These are phyloP conservation scores for Metarhizium album DNA, from an alignment of 2,329 filamentous ascomycete species.

Conservation along the genomic window DNA sequence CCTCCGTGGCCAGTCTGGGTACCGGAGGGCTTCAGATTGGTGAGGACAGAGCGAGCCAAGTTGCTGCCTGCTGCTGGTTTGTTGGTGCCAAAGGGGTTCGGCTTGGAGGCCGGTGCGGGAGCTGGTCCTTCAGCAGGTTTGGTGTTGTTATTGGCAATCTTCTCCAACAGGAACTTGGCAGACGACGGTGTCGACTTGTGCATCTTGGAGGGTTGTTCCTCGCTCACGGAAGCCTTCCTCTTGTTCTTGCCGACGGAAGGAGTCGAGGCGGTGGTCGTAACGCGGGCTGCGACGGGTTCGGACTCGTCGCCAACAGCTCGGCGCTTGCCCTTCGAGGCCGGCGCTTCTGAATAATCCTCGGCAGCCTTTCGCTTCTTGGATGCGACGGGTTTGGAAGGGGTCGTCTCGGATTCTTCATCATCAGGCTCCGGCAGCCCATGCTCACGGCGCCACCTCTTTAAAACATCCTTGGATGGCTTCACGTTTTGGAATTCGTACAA, in stretches of 20 bases:
- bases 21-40: conserved; percentile 25
- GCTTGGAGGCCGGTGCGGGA: conserved; percentile 16
- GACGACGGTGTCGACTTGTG: conserved; percentile 41
- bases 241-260: conserved; percentile 34
- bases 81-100: conserved; percentile 22
- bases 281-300: conserved; percentile 17
- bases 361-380: conserved; percentile 47
- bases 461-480: conserved; percentile 45
- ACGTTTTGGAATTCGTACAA: conserved; percentile 54
- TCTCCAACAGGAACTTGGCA: conserved; percentile 46
- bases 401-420: conserved; percentile 27
- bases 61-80: conserved; percentile 25
- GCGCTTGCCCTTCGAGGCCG: conserved; percentile 36
- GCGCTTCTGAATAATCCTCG: conserved; percentile 34
- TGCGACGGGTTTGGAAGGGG: conserved; percentile 17
- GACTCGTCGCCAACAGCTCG: conserved; percentile 32
- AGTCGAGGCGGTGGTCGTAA: conserved; percentile 3
- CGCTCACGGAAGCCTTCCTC: conserved; percentile 36
- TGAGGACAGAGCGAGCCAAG: conserved; percentile 32
- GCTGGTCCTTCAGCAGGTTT: conserved; percentile 13
- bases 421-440: conserved; percentile 42
- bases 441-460: conserved; percentile 47
- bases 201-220: conserved; percentile 39
- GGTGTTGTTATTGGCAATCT: conserved; percentile 42
- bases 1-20: conserved; percentile 14